Evolutionary conservation across 202 grass and related monocot genomes (phyloP).

Genomic region (Cymbopogon flexuosus): DNA sequence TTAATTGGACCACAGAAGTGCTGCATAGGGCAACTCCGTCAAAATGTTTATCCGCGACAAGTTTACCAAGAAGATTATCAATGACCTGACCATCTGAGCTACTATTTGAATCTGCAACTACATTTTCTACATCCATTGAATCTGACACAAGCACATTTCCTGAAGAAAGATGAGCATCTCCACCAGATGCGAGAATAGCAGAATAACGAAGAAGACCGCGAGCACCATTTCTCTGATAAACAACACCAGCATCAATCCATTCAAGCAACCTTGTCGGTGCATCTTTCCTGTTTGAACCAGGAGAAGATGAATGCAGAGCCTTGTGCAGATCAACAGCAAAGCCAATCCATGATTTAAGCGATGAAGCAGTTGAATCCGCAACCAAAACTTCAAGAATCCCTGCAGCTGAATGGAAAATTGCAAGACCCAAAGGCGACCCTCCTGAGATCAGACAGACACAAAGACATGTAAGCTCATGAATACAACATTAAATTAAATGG

Average conservation of each 20-base stretch:
- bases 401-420: constrained; percentile 88
- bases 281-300: constrained; percentile 91
- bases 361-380: constrained; percentile 78
- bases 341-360: constrained; percentile 84
- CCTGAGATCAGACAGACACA: constrained; percentile 42
- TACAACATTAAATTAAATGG: constrained; percentile 15
- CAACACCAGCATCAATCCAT: constrained; percentile 98
- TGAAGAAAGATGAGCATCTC: constrained; percentile 93
- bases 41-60: constrained; percentile 84
- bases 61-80: constrained; percentile 88
- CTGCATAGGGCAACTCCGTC: constrained; percentile 69
- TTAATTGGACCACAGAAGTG: constrained; percentile 89
- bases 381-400: constrained; percentile 97
- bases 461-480: constrained; percentile 8
- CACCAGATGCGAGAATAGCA: constrained; percentile 84
- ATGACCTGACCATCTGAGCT: constrained; percentile 73
- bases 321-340: constrained; percentile 90
- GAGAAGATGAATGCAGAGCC: constrained; percentile 86
- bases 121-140: constrained; percentile 89
- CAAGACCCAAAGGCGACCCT: constrained; percentile 72
- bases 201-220: constrained; percentile 81
- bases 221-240: constrained; percentile 93
- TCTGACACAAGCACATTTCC: constrained; percentile 86
- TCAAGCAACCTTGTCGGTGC: constrained; percentile 86
- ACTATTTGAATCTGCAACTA: constrained; percentile 74